Base-by-base conservation (phyloP, 1,139 yeast species). In the Protomyces pachydermus region DNA sequence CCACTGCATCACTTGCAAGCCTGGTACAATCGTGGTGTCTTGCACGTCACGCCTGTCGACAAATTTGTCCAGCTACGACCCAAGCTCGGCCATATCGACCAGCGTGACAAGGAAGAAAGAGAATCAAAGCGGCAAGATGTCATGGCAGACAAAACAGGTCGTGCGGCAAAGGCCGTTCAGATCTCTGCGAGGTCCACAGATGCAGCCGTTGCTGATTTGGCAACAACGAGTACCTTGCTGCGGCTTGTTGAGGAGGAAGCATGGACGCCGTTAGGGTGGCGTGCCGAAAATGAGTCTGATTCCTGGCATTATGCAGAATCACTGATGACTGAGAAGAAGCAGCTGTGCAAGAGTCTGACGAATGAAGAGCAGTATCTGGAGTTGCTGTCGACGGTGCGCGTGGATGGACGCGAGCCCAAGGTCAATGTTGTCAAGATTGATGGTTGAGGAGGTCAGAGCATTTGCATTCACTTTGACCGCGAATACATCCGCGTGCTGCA, bases 61-160 rank as follows among this genome's bases (percentile, higher is more conserved):
- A 80, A 85, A 28, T 83, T 88, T 0, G 84, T 87, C 0, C 98
- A 91, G 74, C 74, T 93, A 68, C 81, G 97, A 71, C 95, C 98
- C 1, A 82, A 83, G 67, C 90, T 93, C 76, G 82, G 81, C 68
- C 88, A 91, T 72, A 83, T 91, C 61, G 70, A 88, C 72, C 82
- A 74, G 61, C 64, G 28, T 12, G 64, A 60, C 39, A 39, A 25
- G 32, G 58, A 45, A 16, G 58, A 45, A 16, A 54, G 46, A 38
- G 64, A 54, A 10, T 35, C 54, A 16, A 60, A 60, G 39, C 45
- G 32, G 56, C 46, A 64, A 56, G 53, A 68, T 63, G 62, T 72
- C 60, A 38, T 68, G 51, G 46, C 66, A 58, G 42, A 68, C 54
- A 35, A 61, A 52, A 38, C 56, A 32, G 60, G 60, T 37, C 32